Percentiles rank a stretch among this genome's conserved stretches.
Evolutionary conservation across 2,329 filamentous ascomycete species (phyloP).

Genomic region (Pestalotiopsis sp.): DNA sequence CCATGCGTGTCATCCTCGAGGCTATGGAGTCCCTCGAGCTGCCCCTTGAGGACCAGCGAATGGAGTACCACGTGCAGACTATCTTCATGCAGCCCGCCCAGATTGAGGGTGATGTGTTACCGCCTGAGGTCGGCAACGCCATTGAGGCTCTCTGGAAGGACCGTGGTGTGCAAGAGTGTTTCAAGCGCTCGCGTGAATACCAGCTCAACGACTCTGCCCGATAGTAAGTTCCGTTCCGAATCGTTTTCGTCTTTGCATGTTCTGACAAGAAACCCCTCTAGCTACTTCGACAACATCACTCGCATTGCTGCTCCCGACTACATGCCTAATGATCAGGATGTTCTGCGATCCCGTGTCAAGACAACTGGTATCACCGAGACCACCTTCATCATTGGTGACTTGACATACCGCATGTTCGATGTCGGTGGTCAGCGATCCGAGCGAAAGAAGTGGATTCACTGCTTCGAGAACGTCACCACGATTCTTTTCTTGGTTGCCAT

Average conservation of each 20-base stretch:
- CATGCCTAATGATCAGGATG: conserved; percentile 93
- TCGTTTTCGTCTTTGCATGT: not conserved
- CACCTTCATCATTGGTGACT: conserved; percentile 90
- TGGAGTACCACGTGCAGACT: conserved; percentile 97
- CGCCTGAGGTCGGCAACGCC: conserved; percentile 91
- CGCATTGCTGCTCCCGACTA: conserved; percentile 91
- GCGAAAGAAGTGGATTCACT: conserved; percentile 99
- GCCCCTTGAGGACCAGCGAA: conserved; percentile 85
- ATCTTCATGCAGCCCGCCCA: conserved; percentile 98
- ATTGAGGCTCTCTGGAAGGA: conserved; percentile 95
- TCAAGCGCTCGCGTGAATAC: conserved; percentile 94
- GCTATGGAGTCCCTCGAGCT: conserved; percentile 73
- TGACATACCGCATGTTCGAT: conserved; percentile 97
- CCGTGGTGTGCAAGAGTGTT: conserved; percentile 89
- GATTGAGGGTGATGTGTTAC: conserved; percentile 92
- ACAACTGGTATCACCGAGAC: conserved; percentile 97
- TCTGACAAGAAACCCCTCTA: conserved; percentile 36
- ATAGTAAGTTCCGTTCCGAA: conserved; percentile 68
- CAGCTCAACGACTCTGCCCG: conserved; percentile 94
- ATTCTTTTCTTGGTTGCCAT: conserved; percentile 97
- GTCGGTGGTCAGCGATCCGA: conserved; percentile 95
- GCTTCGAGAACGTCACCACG: conserved; percentile 96
- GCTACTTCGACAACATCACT: conserved; percentile 94
- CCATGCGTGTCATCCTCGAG: conserved; percentile 70
- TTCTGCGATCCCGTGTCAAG: conserved; percentile 94